Evolutionary conservation across 2,329 filamentous ascomycete species (phyloP).

Genomic region (Diaporthe sp.): DNA sequence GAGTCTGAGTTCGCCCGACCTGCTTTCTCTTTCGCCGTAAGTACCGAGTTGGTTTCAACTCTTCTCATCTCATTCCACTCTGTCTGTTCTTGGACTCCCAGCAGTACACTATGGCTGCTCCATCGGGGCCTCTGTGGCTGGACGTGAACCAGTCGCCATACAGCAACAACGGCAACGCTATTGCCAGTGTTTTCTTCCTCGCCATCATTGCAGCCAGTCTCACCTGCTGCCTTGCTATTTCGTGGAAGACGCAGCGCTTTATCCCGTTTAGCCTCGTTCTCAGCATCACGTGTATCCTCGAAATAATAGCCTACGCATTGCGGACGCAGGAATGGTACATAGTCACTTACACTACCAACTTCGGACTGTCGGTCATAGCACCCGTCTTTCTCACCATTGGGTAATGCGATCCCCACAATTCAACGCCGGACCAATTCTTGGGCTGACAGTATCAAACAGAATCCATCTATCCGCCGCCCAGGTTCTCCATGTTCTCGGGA

Average conservation of each 20-base stretch:
- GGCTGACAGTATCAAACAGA: conserved; percentile 42
- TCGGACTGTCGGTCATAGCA: conserved; percentile 45
- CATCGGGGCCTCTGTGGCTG: conserved; percentile 29
- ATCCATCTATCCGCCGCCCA: conserved; percentile 48
- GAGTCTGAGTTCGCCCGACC: conserved; percentile 29
- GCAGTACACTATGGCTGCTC: conserved; percentile 32
- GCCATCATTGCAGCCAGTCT: conserved; percentile 35
- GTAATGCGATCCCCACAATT: conserved; percentile 41
- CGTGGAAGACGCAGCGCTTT: conserved; percentile 35
- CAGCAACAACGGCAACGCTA: conserved; percentile 30
- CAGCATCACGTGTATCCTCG: conserved; percentile 36
- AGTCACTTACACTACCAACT: conserved; percentile 33
- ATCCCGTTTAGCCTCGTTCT: conserved; percentile 36
- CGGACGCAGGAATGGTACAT: conserved; percentile 37
- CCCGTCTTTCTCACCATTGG: conserved; percentile 49
- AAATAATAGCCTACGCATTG: conserved; percentile 34
- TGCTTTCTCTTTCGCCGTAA: conserved; percentile 9
- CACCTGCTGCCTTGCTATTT: conserved; percentile 31
- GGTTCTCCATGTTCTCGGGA: conserved; percentile 48
- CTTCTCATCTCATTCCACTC: not conserved
- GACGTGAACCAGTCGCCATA: conserved; percentile 40
- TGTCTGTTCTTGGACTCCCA: conserved; percentile 1
- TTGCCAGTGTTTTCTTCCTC: conserved; percentile 36
- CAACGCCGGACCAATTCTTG: not conserved
- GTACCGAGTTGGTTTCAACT: conserved; percentile 15